Conservation (phyloP, 176 grass and related monocot species). For the Oryza meyeriana region DNA sequence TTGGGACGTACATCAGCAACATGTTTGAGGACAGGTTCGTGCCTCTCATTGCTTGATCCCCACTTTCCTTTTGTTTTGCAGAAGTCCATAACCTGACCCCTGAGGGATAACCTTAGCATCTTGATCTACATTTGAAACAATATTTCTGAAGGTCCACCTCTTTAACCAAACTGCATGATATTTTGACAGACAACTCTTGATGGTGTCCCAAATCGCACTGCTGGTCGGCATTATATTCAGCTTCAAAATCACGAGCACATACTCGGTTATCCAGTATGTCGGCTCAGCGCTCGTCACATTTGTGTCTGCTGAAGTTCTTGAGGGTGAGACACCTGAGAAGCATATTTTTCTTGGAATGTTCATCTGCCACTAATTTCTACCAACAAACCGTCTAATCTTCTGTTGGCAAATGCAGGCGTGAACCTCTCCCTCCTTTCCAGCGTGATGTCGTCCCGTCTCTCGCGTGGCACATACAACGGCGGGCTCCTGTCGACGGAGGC, state of each 20-base stretch:
- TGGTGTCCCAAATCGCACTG: conserved; percentile 76
- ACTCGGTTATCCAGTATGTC: conserved; percentile 71
- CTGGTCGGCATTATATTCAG: conserved; percentile 75
- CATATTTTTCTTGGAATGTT: background rate
- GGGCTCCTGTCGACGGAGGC: conserved; percentile 92
- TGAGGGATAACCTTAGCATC: background rate
- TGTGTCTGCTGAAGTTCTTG: conserved; percentile 93
- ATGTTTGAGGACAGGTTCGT: conserved; percentile 98
- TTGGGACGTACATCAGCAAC: conserved; percentile 94
- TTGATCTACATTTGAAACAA: background rate
- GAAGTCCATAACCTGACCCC: background rate
- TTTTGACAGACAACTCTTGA: conserved; percentile 75
- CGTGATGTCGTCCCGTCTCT: conserved; percentile 90
- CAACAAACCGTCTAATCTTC: background rate
- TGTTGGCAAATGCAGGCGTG: conserved; percentile 49
- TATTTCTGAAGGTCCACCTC: background rate
- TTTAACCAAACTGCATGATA: background rate
- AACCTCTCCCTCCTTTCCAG: conserved; percentile 90
- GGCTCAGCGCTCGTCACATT: conserved; percentile 73
- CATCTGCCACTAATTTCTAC: background rate
- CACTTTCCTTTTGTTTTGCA: background rate
- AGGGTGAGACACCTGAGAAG: conserved; percentile 64
- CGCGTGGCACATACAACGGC: conserved; percentile 80
- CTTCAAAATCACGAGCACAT: conserved; percentile 70
- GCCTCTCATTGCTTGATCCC: background rate